phyloP scores from a whole-genome alignment of 2,329 filamentous ascomycete species.

The Cercospora sp. region DNA sequence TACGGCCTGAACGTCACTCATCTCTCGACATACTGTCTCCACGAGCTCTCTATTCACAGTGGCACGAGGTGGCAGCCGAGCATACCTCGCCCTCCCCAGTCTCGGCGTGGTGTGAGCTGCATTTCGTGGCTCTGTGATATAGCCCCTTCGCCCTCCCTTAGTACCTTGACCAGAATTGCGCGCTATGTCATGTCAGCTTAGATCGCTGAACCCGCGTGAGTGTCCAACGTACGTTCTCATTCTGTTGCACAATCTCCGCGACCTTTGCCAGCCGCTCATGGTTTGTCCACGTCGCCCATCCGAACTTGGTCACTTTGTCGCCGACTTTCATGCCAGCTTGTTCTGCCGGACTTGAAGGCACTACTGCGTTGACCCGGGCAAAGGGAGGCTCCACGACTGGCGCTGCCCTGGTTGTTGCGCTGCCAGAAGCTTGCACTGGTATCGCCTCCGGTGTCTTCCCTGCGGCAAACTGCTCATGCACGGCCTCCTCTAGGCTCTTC shows the following conservation, averaged over 20 bases:
- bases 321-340: slow-evolving; percentile 76
- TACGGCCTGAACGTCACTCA: not conserved
- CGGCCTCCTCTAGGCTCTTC: slow-evolving; percentile 74
- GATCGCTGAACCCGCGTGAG: not conserved
- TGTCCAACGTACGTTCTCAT: slow-evolving; percentile 72
- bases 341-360: slow-evolving; percentile 75
- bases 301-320: slow-evolving; percentile 83
- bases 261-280: slow-evolving; percentile 84
- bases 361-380: slow-evolving; percentile 85
- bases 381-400: slow-evolving; percentile 64
- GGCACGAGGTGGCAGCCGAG: slow-evolving; percentile 89
- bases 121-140: slow-evolving; percentile 62
- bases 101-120: slow-evolving; percentile 70
- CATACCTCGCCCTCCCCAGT: slow-evolving; percentile 89
- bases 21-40: not conserved
- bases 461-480: slow-evolving; percentile 83
- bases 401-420: slow-evolving; percentile 18
- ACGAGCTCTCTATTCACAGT: slow-evolving; percentile 52
- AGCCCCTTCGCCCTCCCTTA: slow-evolving; percentile 65
- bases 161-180: slow-evolving; percentile 66
- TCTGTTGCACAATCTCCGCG: slow-evolving; percentile 84
- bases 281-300: slow-evolving; percentile 78
- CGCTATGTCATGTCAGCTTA: slow-evolving; percentile 52
- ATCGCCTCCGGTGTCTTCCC: slow-evolving; percentile 29
- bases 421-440: slow-evolving; percentile 22